Evolutionary conservation across 2,329 filamentous ascomycete species (phyloP).

Genomic region (Diaporthe vexans): DNA sequence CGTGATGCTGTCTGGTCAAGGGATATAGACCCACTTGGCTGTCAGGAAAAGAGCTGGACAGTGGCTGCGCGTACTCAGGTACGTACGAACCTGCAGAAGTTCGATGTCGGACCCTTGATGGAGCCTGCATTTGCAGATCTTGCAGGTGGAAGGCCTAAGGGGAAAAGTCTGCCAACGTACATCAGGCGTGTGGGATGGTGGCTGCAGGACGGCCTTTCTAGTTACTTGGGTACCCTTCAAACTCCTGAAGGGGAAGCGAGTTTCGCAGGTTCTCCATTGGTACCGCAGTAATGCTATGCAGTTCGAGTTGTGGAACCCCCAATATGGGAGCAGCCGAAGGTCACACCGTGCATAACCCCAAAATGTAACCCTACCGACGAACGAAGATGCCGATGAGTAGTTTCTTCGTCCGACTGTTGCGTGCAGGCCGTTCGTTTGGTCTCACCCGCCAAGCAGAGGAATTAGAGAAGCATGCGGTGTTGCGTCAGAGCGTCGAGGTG

Average conservation of each 20-base stretch:
- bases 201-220: background rate
- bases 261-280: constrained; percentile 51
- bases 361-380: constrained; percentile 27
- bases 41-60: constrained; percentile 12
- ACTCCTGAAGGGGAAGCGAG: constrained; percentile 56
- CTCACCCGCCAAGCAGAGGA: background rate
- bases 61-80: background rate
- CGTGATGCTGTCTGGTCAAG: constrained; percentile 23
- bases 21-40: constrained; percentile 22
- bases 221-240: constrained; percentile 45
- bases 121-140: constrained; percentile 27
- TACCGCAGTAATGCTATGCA: constrained; percentile 4
- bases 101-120: background rate
- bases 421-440: constrained; percentile 16
- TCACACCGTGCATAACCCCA: constrained; percentile 28
- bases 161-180: background rate
- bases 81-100: background rate
- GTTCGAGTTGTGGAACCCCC: constrained; percentile 40
- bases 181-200: background rate
- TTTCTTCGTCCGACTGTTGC: background rate
- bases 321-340: constrained; percentile 37
- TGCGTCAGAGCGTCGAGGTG: constrained; percentile 13
- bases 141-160: constrained; percentile 3
- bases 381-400: constrained; percentile 1
- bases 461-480: background rate